Percentiles rank a stretch among this genome's conserved stretches.
Conservation (phyloP, 2,329 filamentous ascomycete genomes). For the Talaromyces sp. region DNA sequence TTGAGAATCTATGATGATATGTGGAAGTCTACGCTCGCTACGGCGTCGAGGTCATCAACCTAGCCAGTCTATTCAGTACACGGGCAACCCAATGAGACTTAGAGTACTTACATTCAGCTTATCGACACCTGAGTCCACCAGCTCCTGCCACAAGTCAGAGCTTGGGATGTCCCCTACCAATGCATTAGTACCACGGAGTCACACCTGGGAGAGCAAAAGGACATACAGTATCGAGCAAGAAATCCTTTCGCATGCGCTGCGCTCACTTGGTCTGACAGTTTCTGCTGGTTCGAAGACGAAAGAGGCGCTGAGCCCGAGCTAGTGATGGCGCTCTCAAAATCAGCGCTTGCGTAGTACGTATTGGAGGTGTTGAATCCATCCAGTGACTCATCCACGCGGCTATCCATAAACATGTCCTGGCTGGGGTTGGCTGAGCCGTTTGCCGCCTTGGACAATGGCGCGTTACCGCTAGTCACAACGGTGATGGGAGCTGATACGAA, state of each 20-base stretch:
- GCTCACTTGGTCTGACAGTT: neutral
- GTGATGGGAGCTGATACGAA: slow-evolving; percentile 40
- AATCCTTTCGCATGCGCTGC: neutral
- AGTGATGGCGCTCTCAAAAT: neutral
- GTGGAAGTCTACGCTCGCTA: neutral
- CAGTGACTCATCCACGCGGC: neutral
- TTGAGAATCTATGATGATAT: neutral
- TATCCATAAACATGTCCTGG: neutral
- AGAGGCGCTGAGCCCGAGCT: neutral
- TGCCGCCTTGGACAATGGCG: slow-evolving; percentile 32
- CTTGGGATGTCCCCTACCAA: neutral
- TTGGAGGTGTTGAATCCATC: neutral
- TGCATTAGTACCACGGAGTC: neutral
- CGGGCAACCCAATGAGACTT: neutral
- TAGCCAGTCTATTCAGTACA: neutral
- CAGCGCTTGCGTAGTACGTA: neutral
- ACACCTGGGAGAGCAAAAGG: neutral
- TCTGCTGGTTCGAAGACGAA: neutral
- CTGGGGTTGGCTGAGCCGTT: neutral
- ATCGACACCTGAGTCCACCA: neutral
- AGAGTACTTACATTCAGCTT: neutral
- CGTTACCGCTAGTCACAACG: slow-evolving; percentile 45
- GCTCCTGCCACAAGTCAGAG: neutral
- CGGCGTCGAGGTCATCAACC: neutral
- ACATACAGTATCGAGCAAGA: neutral